Base-by-base conservation (phyloP, 768 basidiomycete genomes). In the Tephrocybe sp. region DNA sequence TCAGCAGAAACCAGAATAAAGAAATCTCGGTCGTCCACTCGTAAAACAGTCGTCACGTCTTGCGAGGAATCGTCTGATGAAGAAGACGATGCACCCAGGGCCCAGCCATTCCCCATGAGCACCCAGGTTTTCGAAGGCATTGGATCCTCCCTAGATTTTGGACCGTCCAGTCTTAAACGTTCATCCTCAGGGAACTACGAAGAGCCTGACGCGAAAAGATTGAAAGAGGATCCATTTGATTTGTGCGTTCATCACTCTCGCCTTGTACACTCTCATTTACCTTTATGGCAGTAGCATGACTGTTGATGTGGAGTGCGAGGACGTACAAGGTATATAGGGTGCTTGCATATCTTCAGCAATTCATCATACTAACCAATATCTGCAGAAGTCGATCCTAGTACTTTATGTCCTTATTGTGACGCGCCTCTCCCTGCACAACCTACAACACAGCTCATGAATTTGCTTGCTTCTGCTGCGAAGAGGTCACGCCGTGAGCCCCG, bases 381-480 rank as follows among this genome's bases (percentile, higher is more conserved):
- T 29, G 69, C 76, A 2, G 55, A 63, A 16, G 67, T 73, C 5
- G 88, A 92, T 56, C 88, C 88, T 10, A 73, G 70, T 5, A 83
- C 73, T 1, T 67, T 91, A 2, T 93, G 91, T 60, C 89, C 91
- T 0, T 93, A 85, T 63, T 93, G 91, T 54, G 91, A 93, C 57
- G 76, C 79, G 16, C 76, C 70, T 0, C 72, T 91, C 10, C 91
- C 91, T 1, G 50, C 70, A 1, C 65, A 71, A 3, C 85, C 85
- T 4, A 86, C 88, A 0, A 77, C 81, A 1, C 67, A 75, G 19
- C 72, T 92, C 24, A 57, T 59, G n/a, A 68, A 68, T 4, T 70
- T 93, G 16, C 70, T 91, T 11, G 64, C 69, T 1, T 64, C 68
- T 1, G 78, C 82, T 1, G 69, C 68, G 38, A 69, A 69, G 30